A percentile compares a stretch with the other conserved stretches of the same genome.
Evolutionary conservation across 768 basidiomycete species (phyloP).

Genomic region (Termitomyces sp.): DNA sequence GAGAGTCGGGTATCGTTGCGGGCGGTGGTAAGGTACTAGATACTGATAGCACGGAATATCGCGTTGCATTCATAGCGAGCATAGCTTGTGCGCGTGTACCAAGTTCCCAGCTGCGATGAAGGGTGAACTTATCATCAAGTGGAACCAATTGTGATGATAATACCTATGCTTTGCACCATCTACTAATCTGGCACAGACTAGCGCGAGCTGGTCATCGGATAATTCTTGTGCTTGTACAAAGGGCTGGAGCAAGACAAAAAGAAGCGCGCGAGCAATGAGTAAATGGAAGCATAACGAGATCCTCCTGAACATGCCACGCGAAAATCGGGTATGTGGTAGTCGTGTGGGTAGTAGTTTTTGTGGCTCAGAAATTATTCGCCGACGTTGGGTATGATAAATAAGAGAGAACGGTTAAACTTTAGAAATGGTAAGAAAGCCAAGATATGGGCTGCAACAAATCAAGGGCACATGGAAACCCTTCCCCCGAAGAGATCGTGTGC

Average conservation of each 20-base stretch:
- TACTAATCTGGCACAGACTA: slow-evolving; percentile 29
- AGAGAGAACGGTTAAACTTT: background rate
- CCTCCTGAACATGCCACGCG: background rate
- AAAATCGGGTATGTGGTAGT: background rate
- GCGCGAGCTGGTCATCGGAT: slow-evolving; percentile 24
- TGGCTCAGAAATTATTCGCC: background rate
- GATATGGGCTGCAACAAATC: background rate
- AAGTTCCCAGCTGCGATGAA: slow-evolving; percentile 43
- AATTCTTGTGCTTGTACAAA: slow-evolving; percentile 21
- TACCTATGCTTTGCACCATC: slow-evolving; percentile 33
- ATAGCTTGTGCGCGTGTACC: slow-evolving; percentile 50
- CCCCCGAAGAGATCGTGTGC: background rate
- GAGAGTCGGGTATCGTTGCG: slow-evolving; percentile 21
- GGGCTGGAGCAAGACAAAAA: slow-evolving; percentile 1
- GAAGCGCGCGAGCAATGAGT: background rate
- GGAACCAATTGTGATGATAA: slow-evolving; percentile 1
- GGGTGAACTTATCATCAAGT: background rate
- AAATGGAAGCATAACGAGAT: background rate
- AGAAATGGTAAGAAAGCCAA: background rate
- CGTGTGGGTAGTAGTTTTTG: background rate
- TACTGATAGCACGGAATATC: slow-evolving; percentile 37
- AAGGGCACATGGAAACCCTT: background rate
- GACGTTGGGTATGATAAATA: background rate
- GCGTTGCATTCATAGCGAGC: slow-evolving; percentile 37
- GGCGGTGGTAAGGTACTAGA: slow-evolving; percentile 31